Evolutionary conservation across 2,329 filamentous ascomycete species (phyloP).

Genomic region (Phialocephala sp.): DNA sequence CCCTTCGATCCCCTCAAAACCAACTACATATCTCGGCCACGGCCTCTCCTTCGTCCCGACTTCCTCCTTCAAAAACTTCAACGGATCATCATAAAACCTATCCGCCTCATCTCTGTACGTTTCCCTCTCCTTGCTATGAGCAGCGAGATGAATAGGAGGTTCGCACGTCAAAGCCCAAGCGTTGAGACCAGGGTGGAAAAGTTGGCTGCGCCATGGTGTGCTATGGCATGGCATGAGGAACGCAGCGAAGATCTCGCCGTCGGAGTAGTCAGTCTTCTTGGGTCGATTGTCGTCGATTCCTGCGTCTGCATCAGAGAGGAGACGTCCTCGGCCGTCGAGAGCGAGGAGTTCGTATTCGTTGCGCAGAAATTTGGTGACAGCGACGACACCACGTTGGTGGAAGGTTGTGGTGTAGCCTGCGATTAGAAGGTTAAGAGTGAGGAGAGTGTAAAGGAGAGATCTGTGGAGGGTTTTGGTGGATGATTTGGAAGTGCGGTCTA

Average conservation of each 20-base stretch:
- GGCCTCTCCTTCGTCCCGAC: constrained; percentile 42
- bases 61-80: constrained; percentile 56
- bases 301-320: constrained; percentile 35
- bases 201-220: constrained; percentile 91
- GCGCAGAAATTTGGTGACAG: constrained; percentile 78
- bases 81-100: constrained; percentile 77
- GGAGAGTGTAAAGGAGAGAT: constrained; percentile 57
- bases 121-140: constrained; percentile 64
- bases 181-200: constrained; percentile 74
- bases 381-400: constrained; percentile 81
- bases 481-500: constrained; percentile 24
- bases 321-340: constrained; percentile 47
- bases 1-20: constrained; percentile 63
- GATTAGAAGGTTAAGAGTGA: constrained; percentile 72
- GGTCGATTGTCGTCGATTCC: constrained; percentile 19
- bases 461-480: constrained; percentile 38
- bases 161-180: constrained; percentile 91
- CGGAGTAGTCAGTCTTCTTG: constrained; percentile 20
- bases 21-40: constrained; percentile 63
- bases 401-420: constrained; percentile 75
- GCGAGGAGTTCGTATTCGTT: constrained; percentile 68
- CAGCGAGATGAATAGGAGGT: constrained; percentile 73
- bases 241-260: constrained; percentile 61
- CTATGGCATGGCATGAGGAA: constrained; percentile 97
- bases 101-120: constrained; percentile 89